Percentiles rank a stretch among this genome's conserved stretches.
These are phyloP conservation scores for Alloascoidea africana DNA, from an alignment of 805 yeast genomes.

Conservation along the genomic window DNA sequence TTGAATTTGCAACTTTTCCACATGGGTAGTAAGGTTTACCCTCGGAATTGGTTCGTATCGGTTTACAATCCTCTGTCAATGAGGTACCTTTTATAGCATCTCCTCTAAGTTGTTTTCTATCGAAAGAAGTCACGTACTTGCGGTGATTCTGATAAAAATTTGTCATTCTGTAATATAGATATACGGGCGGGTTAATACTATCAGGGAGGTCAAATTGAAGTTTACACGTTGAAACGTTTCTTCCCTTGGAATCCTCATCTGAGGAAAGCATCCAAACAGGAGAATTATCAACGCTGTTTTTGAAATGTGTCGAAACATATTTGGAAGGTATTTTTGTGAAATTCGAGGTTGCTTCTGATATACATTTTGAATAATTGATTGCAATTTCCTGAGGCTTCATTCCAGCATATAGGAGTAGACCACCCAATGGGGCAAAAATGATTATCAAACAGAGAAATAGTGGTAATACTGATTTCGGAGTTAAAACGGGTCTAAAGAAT, in stretches of 20 bases:
- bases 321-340: constrained; percentile 38
- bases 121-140: constrained; percentile 60
- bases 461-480: constrained; percentile 54
- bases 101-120: constrained; percentile 54
- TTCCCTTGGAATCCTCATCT: not conserved
- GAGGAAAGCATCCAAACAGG: not conserved
- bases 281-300: constrained; percentile 12
- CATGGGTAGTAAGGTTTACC: constrained; percentile 42
- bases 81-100: constrained; percentile 33
- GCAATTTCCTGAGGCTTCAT: constrained; percentile 44
- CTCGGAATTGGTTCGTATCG: not conserved
- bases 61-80: constrained; percentile 19
- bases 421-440: constrained; percentile 63
- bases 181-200: constrained; percentile 44
- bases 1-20: constrained; percentile 69
- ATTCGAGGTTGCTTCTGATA: constrained; percentile 22
- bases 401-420: constrained; percentile 49
- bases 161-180: constrained; percentile 54
- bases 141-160: constrained; percentile 73
- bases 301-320: constrained; percentile 41
- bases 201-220: constrained; percentile 46
- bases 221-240: constrained; percentile 22
- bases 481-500: constrained; percentile 38
- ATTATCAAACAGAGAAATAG: constrained; percentile 46
- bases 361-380: constrained; percentile 50